Evolutionary conservation across 1,139 yeast species (phyloP).

Genomic region (Candida tunisiensis): DNA sequence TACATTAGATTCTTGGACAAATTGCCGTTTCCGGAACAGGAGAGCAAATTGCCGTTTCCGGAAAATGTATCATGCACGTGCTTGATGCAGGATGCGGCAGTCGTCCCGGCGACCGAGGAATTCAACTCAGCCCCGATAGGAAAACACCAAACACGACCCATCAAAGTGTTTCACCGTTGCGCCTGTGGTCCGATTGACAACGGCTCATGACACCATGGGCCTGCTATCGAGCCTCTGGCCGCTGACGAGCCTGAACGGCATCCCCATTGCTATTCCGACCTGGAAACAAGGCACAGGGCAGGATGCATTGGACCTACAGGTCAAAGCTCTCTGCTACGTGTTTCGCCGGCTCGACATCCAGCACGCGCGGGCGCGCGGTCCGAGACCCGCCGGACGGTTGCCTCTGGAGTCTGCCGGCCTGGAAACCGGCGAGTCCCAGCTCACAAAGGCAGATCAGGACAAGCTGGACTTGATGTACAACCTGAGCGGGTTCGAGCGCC

Average conservation of each 20-base stretch:
- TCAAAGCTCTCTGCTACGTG: slow-evolving; percentile 37
- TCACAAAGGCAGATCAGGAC: slow-evolving; percentile 18
- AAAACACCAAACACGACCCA: no score
- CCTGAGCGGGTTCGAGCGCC: slow-evolving; percentile 25
- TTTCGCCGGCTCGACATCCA: slow-evolving; percentile 36
- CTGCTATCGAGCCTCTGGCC: slow-evolving; percentile 11
- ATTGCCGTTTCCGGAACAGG: no score
- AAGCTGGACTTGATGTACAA: slow-evolving; percentile 40
- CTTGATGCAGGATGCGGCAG: background rate
- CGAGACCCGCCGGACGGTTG: no score
- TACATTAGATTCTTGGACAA: no score
- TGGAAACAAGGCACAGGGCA: slow-evolving; percentile 30
- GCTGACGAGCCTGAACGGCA: slow-evolving; percentile 4
- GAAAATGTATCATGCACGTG: background rate
- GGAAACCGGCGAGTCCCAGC: background rate
- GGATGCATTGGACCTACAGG: slow-evolving; percentile 42
- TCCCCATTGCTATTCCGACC: slow-evolving; percentile 24
- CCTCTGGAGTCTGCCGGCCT: background rate
- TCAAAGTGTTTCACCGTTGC: no score
- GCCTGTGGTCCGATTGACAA: no score
- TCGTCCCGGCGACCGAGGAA: background rate
- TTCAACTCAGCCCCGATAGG: no score
- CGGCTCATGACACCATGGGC: slow-evolving; percentile 3
- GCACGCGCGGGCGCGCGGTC: slow-evolving; percentile 17
- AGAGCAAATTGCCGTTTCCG: no score